Conservation (phyloP, 495 filamentous ascomycete genomes). For the Annulohypoxylon moriforme region DNA sequence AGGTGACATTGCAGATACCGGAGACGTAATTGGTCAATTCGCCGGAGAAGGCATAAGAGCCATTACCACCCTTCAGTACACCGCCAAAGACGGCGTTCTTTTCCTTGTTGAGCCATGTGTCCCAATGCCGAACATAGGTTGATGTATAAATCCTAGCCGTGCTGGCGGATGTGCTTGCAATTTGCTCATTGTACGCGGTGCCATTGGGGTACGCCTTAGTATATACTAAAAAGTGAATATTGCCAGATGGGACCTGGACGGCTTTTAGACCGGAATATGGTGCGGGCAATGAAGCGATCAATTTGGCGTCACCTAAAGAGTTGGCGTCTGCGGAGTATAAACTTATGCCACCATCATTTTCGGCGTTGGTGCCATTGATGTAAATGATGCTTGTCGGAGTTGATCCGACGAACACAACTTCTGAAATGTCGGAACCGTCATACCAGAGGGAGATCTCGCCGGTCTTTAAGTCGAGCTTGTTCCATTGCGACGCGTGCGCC, state of each 20-base stretch:
- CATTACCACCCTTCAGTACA: slow-evolving; percentile 57
- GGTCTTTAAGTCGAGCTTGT: slow-evolving; percentile 69
- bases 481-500: slow-evolving; percentile 70
- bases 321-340: slow-evolving; percentile 63
- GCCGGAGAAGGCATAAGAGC: slow-evolving; percentile 51
- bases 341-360: slow-evolving; percentile 65
- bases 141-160: slow-evolving; percentile 67
- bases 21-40: slow-evolving; percentile 62
- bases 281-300: slow-evolving; percentile 67
- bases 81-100: slow-evolving; percentile 74
- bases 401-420: slow-evolving; percentile 72
- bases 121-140: slow-evolving; percentile 71
- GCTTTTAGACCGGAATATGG: slow-evolving; percentile 73
- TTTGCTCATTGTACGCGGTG: slow-evolving; percentile 65
- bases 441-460: slow-evolving; percentile 71
- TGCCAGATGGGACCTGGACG: slow-evolving; percentile 62
- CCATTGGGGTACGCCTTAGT: slow-evolving; percentile 67
- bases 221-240: slow-evolving; percentile 72
- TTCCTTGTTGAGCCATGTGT: slow-evolving; percentile 66
- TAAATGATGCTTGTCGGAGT: slow-evolving; percentile 65
- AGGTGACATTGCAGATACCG: slow-evolving; percentile 61
- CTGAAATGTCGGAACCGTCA: slow-evolving; percentile 65
- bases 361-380: slow-evolving; percentile 67
- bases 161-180: slow-evolving; percentile 56
- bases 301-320: slow-evolving; percentile 42